Evolutionary conservation across 2,329 filamentous ascomycete species (phyloP).

Genomic region (Leptographium lundbergii): DNA sequence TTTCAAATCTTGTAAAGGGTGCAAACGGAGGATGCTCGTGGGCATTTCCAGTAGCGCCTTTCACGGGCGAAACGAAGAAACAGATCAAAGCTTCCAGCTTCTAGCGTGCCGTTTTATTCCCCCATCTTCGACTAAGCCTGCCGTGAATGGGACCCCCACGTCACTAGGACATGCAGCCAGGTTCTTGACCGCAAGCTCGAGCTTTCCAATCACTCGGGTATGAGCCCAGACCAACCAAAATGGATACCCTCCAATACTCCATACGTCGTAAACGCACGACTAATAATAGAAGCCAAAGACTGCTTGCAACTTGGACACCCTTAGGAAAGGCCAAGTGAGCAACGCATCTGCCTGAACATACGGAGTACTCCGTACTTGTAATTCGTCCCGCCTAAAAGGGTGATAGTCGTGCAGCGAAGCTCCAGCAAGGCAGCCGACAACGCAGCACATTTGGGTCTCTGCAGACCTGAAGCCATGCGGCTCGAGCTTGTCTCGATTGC

Average conservation of each 20-base stretch:
- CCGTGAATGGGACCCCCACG: not conserved
- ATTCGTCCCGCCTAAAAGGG: not conserved
- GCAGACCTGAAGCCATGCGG: not conserved
- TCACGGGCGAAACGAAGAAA: not conserved
- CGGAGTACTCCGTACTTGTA: too few relatives aligned
- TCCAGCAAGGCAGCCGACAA: not conserved
- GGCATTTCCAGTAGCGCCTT: not conserved
- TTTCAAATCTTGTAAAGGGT: too few relatives aligned
- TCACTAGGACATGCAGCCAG: not conserved
- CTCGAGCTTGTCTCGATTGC: not conserved
- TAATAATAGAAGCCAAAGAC: not conserved
- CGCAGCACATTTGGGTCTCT: not conserved
- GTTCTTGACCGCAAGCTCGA: not conserved
- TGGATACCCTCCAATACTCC: not conserved
- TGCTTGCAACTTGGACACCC: not conserved
- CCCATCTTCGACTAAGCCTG: not conserved
- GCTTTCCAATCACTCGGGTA: slow-evolving; percentile 6
- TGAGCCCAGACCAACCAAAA: not conserved
- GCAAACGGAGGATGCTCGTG: not conserved
- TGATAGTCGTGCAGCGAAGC: not conserved
- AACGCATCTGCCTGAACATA: too few relatives aligned
- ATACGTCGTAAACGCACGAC: too few relatives aligned
- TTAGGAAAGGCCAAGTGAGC: too few relatives aligned
- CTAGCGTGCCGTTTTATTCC: not conserved
- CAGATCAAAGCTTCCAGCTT: not conserved